These are phyloP conservation scores for Colletotrichum abscissum DNA, from an alignment of 2,329 filamentous ascomycete genomes.

Conservation along the genomic window DNA sequence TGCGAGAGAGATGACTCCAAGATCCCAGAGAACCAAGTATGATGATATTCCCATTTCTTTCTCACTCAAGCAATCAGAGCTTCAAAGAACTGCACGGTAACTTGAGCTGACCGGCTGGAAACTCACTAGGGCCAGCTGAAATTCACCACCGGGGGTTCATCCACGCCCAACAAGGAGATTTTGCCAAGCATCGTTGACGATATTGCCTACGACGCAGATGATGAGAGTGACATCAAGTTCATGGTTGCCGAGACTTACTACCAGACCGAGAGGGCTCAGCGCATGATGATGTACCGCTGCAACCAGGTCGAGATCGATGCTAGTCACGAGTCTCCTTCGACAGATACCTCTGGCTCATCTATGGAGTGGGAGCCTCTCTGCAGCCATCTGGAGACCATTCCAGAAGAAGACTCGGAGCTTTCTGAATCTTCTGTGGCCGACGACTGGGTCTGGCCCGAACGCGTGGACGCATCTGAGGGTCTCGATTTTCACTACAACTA, in stretches of 20 bases:
- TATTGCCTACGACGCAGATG: background rate
- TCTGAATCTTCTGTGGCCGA: too few relatives aligned
- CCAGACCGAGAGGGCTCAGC: background rate
- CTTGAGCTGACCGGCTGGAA: too few relatives aligned
- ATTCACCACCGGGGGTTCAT: background rate
- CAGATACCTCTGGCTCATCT: background rate
- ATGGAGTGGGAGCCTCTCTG: background rate
- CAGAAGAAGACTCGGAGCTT: background rate
- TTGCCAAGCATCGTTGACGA: background rate
- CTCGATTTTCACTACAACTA: constrained; percentile 1
- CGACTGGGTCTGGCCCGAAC: background rate
- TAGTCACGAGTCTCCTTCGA: background rate
- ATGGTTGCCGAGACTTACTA: background rate
- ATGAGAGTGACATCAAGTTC: background rate
- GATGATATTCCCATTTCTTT: background rate
- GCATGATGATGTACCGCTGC: background rate
- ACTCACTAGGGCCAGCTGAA: background rate
- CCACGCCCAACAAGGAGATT: background rate
- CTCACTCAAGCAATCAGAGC: too few relatives aligned
- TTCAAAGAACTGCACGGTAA: too few relatives aligned
- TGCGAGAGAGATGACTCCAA: background rate
- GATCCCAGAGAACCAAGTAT: background rate
- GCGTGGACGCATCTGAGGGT: background rate
- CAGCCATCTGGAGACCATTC: too few relatives aligned
- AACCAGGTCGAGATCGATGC: background rate